phyloP scores from a whole-genome alignment of 75 land plant genomes.

The Cunninghamia lanceolata region DNA sequence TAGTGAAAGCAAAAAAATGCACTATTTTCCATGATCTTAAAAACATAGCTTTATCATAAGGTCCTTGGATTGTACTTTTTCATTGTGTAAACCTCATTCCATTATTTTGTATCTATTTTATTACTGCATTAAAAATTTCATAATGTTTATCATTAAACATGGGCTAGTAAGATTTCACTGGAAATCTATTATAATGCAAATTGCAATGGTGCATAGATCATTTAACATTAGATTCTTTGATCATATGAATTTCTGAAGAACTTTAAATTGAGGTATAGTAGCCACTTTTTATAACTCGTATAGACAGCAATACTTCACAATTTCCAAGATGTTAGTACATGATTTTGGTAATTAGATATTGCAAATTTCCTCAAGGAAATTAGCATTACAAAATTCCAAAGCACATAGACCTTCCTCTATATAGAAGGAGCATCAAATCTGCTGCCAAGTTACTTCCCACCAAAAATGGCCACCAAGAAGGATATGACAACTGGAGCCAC shows the following conservation, averaged over 20 bases:
- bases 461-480: neutral
- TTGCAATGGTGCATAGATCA: neutral
- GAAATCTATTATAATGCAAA: neutral
- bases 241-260: neutral
- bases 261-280: neutral
- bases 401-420: neutral
- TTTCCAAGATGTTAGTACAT: neutral
- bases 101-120: neutral
- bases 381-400: neutral
- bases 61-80: neutral
- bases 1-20: neutral
- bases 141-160: neutral
- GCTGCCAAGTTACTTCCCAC: neutral
- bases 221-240: neutral
- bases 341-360: neutral
- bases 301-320: neutral
- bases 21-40: neutral
- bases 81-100: neutral
- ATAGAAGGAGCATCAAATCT: neutral
- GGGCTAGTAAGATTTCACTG: neutral
- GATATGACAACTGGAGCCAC: neutral
- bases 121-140: neutral
- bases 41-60: neutral
- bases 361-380: neutral
- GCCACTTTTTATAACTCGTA: neutral